Evolutionary conservation across 1,284 basidiomycete species (phyloP).

Genomic region (Melampsora medusae): DNA sequence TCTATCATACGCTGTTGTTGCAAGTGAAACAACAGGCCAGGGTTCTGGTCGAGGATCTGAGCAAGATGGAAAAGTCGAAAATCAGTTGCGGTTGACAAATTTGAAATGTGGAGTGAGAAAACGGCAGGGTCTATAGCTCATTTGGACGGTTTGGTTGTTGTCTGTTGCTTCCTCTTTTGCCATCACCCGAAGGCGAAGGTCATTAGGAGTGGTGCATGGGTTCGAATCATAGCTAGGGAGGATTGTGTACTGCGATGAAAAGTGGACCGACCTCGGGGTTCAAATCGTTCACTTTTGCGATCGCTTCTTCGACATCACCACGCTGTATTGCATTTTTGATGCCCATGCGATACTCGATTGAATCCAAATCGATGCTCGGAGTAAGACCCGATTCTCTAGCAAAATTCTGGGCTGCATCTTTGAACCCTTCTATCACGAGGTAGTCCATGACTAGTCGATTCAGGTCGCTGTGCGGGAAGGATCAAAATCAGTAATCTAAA

Average conservation of each 20-base stretch:
- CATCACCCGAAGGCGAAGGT: not conserved
- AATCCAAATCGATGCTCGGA: slow-evolving; percentile 74
- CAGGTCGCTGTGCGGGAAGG: slow-evolving; percentile 66
- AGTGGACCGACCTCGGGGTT: slow-evolving; percentile 82
- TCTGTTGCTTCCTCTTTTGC: slow-evolving; percentile 44
- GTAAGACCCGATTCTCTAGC: slow-evolving; percentile 77
- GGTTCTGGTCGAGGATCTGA: slow-evolving; percentile 92
- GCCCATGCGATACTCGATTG: slow-evolving; percentile 87
- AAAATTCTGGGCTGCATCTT: slow-evolving; percentile 90
- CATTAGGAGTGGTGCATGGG: slow-evolving; percentile 42
- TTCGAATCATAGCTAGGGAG: slow-evolving; percentile 29
- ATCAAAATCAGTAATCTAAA: not conserved
- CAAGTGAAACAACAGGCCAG: slow-evolving; percentile 81
- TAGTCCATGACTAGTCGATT: slow-evolving; percentile 98
- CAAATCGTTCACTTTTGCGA: slow-evolving; percentile 86
- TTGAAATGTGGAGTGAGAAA: too few species aligned
- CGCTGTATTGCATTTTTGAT: slow-evolving; percentile 90
- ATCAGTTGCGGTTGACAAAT: not conserved
- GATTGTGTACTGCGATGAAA: slow-evolving; percentile 28
- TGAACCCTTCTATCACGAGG: slow-evolving; percentile 94
- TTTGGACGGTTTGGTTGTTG: slow-evolving; percentile 28
- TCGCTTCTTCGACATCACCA: slow-evolving; percentile 90
- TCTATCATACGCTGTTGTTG: slow-evolving; percentile 94
- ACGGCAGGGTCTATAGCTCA: not conserved
- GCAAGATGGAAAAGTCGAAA: not conserved